Percentiles rank a stretch among this genome's conserved stretches.
Evolutionary conservation across 2,329 filamentous ascomycete genomes (phyloP).

Genomic region (Beauveria medogensis): DNA sequence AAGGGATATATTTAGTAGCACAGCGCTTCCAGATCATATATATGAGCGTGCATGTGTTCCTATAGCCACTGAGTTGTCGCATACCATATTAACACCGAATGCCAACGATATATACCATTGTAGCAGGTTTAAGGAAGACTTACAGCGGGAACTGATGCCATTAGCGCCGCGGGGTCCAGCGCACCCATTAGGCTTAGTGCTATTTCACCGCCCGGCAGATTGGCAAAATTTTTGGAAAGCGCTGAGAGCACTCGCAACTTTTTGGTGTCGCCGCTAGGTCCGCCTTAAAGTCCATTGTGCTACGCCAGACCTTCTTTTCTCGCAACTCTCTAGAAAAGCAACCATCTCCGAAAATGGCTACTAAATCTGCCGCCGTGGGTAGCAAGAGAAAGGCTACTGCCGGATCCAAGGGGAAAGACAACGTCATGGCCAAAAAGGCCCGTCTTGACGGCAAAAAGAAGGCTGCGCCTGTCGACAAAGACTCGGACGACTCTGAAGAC

Average conservation of each 20-base stretch:
- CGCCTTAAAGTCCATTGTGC: not conserved
- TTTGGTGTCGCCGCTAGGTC: not conserved
- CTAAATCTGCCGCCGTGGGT: conserved; percentile 37
- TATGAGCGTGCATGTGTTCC: no score
- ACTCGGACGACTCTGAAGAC: conserved; percentile 31
- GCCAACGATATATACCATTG: not conserved
- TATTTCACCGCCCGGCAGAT: conserved; percentile 28
- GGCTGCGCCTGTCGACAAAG: conserved; percentile 21
- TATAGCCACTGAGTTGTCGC: no score
- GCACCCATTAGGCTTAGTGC: conserved; percentile 12
- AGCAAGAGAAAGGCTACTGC: conserved; percentile 50
- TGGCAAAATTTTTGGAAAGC: conserved; percentile 19
- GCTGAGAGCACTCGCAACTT: not conserved
- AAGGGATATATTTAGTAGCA: no score
- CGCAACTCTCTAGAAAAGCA: conserved; percentile 1
- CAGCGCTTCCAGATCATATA: no score
- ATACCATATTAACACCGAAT: no score
- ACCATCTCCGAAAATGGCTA: conserved; percentile 34
- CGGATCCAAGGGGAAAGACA: conserved; percentile 33
- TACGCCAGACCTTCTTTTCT: conserved; percentile 4
- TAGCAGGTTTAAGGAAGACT: not conserved
- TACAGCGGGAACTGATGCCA: not conserved
- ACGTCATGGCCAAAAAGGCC: conserved; percentile 43
- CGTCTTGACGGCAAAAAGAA: conserved; percentile 30
- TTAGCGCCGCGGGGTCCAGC: conserved; percentile 10